Evolutionary conservation across 192 early-diverging fungal species (phyloP), one percentile per base, ranked within the genome.

Genomic region (Coemansia reversa): DNA sequence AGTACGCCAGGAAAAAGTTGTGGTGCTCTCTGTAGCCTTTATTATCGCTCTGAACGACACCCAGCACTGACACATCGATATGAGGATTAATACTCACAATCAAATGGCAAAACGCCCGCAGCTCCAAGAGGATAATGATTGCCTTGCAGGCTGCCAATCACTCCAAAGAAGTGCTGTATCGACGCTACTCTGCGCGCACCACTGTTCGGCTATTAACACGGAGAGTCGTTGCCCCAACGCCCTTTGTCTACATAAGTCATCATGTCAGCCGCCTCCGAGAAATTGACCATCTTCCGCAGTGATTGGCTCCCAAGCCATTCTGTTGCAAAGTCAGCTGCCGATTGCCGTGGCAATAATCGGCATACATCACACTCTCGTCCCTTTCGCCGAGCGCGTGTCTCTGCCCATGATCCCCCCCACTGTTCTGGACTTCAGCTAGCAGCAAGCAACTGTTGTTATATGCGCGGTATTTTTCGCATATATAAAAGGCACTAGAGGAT

Each of bases 321-420:
- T 30, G 23, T 25, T 7, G 47, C 47, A 25, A 47, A 14, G 29
- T 60, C 59, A 60, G 59, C 59, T 50, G 59, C 29, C 25, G 60
- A 62, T 62, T 51, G 60, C 49, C 32, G 20, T 9, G 22, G 32
- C 19, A 49, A 49, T 45, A 45, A 45, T 45, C 39, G 39, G 39
- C 39, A 16, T 16, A 45, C 39, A 45, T 16, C 39, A 16, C 39
- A 45, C 39, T 16, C 39, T 45, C 39, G 12, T 45, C 39, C 39
- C 39, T 45, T 16, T 45, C 12, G 39, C 39, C 39, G 14, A 45
- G 39, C 39, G 39, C 39, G 39, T 45, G 39, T 14, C 39, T 35
- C 33, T 35, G 33, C 33, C 11, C 7, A 35, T 35, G 2, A 7
- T 5, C 33, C 2, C 3, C 39, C 20, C 58, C 19, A 30, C 54